A percentile compares a stretch with the other conserved stretches of the same genome.
Conservation (phyloP, 164 flowering plant species). For the Platanus orientalis region DNA sequence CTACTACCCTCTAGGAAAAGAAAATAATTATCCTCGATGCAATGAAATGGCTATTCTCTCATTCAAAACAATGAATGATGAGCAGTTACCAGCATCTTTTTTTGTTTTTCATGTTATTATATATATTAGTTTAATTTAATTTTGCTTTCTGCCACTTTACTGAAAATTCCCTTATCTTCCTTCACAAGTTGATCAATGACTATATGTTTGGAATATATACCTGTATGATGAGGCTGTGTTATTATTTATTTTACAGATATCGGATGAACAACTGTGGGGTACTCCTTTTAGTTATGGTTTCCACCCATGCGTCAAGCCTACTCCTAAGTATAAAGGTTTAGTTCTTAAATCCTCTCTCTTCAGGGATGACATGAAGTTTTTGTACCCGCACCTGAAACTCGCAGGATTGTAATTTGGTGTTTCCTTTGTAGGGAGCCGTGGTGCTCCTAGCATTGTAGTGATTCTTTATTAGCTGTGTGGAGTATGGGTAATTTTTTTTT, state of each 20-base stretch:
- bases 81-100: too few relatives aligned
- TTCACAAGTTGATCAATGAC: neutral
- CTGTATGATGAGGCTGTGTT: neutral
- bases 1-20: too few relatives aligned
- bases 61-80: too few relatives aligned
- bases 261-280: constrained; percentile 51
- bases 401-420: neutral
- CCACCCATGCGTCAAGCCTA: constrained; percentile 67
- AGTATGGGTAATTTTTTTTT: neutral
- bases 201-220: neutral
- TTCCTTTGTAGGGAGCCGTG: neutral
- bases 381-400: neutral
- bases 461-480: neutral
- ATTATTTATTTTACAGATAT: constrained; percentile 29
- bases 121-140: neutral
- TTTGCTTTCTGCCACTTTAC: neutral
- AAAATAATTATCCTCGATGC: too few relatives aligned
- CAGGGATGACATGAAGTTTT: neutral
- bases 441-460: neutral
- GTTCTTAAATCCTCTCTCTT: neutral
- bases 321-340: constrained; percentile 58
- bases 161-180: neutral
- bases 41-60: too few relatives aligned
- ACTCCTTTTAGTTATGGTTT: constrained; percentile 54
- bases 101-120: too few relatives aligned